Evolutionary conservation across 805 yeast genomes (phyloP), one percentile per base, ranked within the genome.

Genomic region (Candida fluviatilis): DNA sequence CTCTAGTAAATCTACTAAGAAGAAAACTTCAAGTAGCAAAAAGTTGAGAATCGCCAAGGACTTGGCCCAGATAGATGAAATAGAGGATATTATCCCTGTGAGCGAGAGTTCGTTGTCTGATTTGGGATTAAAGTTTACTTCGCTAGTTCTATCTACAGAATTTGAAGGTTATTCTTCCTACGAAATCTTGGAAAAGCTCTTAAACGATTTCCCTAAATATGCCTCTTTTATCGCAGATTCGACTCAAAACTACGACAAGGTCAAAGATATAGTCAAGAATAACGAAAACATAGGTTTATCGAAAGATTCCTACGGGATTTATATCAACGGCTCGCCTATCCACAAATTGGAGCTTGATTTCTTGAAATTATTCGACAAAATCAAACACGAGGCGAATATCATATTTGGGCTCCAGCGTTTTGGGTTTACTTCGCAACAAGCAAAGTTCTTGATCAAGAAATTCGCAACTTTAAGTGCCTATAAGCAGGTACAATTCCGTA

Each of bases 281-380:
- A 73, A 73, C 45, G 62, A 57, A 18, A 50, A 51, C 13, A 25
- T 56, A 4, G 80, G 79, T 0, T 46, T 67, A 2, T 51, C 66
- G 1, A 48, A 63, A 5, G 69, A 64, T 2, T 52, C 66, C 1
- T 52, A 64, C 23, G 84, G 84, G 1, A 41, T 90, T 2, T 83
- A 76, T 44, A 49, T 88, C 14, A 87, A 89, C 57, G 95, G 95
- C 1, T 75, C 82, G 0, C 67, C 80, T 1, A 55, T 81, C 1
- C 60, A 75, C n/a, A 65, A 65, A 1, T 50, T 66, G 0, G 69
- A 71, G 27, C 61, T 68, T 4, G 73, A 73, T 40, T 41, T 71
- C 3, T 68, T 70, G 39, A 65, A 64, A 17, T 41, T 80, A 2
- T 47, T 73, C 27, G 57, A 66, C 74, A 62, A 58, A 30, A 35